Conservation (phyloP, 83 land plant genomes). For the Picea abies region DNA sequence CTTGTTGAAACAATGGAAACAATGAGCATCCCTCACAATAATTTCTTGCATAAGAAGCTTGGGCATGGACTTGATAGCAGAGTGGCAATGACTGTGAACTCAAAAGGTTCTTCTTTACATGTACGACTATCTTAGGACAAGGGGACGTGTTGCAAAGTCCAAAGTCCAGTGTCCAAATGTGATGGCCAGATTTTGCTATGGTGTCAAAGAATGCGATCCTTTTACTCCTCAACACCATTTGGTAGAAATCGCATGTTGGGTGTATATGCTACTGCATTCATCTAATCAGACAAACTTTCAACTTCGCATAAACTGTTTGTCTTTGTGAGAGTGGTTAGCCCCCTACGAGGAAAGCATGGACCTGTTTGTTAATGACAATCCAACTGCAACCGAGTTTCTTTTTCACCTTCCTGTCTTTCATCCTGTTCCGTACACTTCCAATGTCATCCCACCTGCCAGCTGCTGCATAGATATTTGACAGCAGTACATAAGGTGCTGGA, state of each 20-base stretch:
- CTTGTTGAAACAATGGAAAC: background rate
- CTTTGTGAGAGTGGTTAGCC: background rate
- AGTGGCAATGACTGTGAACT: background rate
- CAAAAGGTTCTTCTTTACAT: background rate
- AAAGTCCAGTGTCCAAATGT: background rate
- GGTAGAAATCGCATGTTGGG: background rate
- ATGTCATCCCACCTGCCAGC: slow-evolving; percentile 41
- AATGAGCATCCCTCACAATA: background rate
- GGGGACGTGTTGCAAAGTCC: background rate
- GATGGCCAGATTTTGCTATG: background rate
- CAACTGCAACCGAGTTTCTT: slow-evolving; percentile 47
- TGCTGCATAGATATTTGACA: slow-evolving; percentile 35
- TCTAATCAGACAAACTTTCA: background rate
- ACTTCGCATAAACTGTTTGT: background rate
- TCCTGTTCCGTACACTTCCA: slow-evolving; percentile 18
- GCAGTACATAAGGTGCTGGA: slow-evolving; percentile 30
- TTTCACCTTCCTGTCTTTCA: slow-evolving; percentile 21
- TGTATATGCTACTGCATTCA: background rate
- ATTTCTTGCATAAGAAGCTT: background rate
- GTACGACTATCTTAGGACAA: background rate
- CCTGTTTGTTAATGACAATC: slow-evolving; percentile 28
- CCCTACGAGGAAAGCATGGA: slow-evolving; percentile 33
- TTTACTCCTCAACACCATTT: background rate
- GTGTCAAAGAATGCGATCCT: background rate
- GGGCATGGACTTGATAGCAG: background rate